A percentile compares a stretch with the other conserved stretches of the same genome.
phyloP scores from a whole-genome alignment of 257 asterid species.

The Fraxinus anomala region DNA sequence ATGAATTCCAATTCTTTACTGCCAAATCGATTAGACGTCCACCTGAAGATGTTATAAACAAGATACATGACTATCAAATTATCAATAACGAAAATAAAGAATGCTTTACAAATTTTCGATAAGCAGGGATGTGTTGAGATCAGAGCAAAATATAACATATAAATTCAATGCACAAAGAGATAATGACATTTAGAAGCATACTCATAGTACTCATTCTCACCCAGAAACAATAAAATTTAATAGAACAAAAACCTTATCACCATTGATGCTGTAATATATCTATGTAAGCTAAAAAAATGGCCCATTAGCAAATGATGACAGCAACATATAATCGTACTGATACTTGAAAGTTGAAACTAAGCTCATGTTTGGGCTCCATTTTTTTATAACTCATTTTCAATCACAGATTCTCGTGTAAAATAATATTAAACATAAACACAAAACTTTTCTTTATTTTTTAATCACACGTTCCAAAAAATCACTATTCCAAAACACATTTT shows the following conservation, averaged over 20 bases:
- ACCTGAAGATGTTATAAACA: constrained; percentile 32
- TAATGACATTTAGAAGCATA: not conserved
- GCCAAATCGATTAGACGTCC: constrained; percentile 9
- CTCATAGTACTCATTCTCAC: not conserved
- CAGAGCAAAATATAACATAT: not conserved
- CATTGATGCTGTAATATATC: not conserved
- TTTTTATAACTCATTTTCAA: too few species aligned
- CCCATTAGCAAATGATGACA: not conserved
- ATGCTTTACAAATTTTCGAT: not conserved
- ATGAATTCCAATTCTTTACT: constrained; percentile 1
- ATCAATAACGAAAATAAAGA: not conserved
- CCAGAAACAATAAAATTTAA: not conserved
- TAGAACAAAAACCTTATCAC: not conserved
- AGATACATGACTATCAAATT: not conserved
- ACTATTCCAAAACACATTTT: too few species aligned
- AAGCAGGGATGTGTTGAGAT: not conserved
- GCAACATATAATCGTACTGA: not conserved
- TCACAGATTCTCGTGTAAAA: too few species aligned
- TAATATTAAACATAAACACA: too few species aligned
- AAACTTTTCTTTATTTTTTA: too few species aligned
- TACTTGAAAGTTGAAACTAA: not conserved
- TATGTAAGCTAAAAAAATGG: not conserved
- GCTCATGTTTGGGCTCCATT: too few species aligned
- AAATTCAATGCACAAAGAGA: not conserved
- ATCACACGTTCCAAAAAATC: too few species aligned